A percentile compares a stretch with the other conserved stretches of the same genome.
These are phyloP conservation scores for Fagopyrum homotropicum DNA, from an alignment of 148 eudicot species.

Conservation along the genomic window DNA sequence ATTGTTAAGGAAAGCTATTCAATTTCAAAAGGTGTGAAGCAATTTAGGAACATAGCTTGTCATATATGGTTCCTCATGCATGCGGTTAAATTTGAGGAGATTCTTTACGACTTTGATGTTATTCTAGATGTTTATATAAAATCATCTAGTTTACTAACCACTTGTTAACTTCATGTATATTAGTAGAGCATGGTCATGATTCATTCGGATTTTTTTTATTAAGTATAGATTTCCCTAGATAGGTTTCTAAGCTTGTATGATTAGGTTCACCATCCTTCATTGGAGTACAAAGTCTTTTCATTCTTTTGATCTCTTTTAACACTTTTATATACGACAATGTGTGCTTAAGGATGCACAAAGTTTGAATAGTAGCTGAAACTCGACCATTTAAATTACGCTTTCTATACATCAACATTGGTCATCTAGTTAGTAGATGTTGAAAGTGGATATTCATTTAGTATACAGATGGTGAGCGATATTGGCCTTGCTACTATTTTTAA, in stretches of 20 bases:
- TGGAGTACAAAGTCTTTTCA: no score
- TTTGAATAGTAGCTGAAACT: background rate
- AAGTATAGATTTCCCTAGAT: no score
- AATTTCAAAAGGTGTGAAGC: slow-evolving; percentile 73
- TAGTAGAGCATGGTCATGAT: background rate
- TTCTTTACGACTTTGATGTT: background rate
- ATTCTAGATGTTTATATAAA: background rate
- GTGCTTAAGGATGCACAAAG: background rate
- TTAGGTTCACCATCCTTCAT: no score
- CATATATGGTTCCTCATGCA: background rate
- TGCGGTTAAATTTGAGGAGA: background rate
- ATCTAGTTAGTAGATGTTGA: background rate
- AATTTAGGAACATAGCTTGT: background rate
- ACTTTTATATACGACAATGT: background rate
- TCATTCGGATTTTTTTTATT: background rate
- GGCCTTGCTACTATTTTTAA: background rate
- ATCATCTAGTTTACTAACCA: background rate
- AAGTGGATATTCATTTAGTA: background rate
- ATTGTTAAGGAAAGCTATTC: slow-evolving; percentile 57
- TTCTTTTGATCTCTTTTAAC: no score
- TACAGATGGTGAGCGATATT: background rate
- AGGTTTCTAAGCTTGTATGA: no score
- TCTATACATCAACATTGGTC: background rate
- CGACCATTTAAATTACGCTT: background rate
- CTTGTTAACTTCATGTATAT: background rate